Percentiles rank a stretch among this genome's conserved stretches.
These are phyloP conservation scores for Suillus cothurnatus DNA, from an alignment of 768 basidiomycete genomes.

Conservation along the genomic window DNA sequence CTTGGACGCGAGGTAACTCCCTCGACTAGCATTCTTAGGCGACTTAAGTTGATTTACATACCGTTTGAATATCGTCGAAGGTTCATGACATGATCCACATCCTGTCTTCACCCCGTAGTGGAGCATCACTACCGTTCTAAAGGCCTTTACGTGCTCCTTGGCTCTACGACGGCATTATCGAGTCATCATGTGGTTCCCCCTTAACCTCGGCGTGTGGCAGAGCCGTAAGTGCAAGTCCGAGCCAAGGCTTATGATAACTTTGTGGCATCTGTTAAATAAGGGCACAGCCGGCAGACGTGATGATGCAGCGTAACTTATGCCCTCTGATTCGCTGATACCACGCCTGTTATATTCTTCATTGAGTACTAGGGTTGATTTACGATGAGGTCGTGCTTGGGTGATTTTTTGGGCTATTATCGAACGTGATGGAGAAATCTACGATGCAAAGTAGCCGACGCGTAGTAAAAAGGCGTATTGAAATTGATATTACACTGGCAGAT, in stretches of 20 bases:
- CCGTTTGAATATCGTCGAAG: neutral
- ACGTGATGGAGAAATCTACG: neutral
- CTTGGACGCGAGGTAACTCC: conserved; percentile 5
- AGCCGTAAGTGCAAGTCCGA: neutral
- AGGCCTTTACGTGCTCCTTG: neutral
- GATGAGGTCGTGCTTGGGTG: neutral
- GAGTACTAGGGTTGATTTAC: neutral
- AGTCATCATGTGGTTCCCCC: no score
- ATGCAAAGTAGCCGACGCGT: neutral
- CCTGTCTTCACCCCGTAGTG: neutral
- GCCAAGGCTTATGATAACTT: neutral
- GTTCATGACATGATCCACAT: neutral
- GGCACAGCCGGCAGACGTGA: neutral
- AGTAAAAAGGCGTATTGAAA: no score
- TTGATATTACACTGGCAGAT: no score
- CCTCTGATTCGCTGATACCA: neutral
- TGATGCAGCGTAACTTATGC: neutral
- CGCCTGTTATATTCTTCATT: neutral
- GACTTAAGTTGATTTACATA: neutral
- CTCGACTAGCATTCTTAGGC: neutral
- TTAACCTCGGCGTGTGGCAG: conserved; percentile 25
- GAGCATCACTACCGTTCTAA: neutral
- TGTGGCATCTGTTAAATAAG: neutral
- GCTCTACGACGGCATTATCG: neutral
- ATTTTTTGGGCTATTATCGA: neutral